Conservation (phyloP, 345 rosid genomes). For the Barbarea vulgaris region DNA sequence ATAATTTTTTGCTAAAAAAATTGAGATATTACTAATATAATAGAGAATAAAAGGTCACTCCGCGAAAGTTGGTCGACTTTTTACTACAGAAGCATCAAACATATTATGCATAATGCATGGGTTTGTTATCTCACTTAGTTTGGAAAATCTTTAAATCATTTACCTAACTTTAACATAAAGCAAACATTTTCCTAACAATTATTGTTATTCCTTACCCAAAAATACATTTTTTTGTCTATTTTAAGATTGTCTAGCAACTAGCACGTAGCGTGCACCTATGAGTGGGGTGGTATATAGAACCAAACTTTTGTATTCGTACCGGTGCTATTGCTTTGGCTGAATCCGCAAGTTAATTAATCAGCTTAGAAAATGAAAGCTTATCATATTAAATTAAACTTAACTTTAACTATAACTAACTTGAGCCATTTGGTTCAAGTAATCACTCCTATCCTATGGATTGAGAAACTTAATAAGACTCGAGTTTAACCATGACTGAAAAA, state of each 20-base stretch:
- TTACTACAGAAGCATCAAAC: background rate
- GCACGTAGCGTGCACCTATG: background rate
- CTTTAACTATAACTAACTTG: background rate
- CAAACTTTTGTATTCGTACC: background rate
- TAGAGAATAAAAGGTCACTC: background rate
- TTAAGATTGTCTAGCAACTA: background rate
- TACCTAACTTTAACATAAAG: background rate
- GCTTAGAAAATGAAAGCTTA: background rate
- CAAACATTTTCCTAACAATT: background rate
- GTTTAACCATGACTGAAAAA: background rate
- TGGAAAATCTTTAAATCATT: background rate
- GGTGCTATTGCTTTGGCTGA: background rate
- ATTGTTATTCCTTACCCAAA: background rate
- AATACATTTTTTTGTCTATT: background rate
- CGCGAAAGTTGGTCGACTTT: constrained; percentile 17
- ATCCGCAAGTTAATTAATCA: background rate
- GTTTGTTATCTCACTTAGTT: background rate
- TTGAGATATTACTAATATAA: background rate
- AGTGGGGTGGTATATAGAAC: background rate
- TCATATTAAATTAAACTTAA: background rate
- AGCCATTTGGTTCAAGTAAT: background rate
- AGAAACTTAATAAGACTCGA: background rate
- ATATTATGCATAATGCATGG: background rate
- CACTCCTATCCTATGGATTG: background rate
- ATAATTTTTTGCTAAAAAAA: background rate